Conservation (phyloP, 2,329 filamentous ascomycete species). For the Alternaria atra region DNA sequence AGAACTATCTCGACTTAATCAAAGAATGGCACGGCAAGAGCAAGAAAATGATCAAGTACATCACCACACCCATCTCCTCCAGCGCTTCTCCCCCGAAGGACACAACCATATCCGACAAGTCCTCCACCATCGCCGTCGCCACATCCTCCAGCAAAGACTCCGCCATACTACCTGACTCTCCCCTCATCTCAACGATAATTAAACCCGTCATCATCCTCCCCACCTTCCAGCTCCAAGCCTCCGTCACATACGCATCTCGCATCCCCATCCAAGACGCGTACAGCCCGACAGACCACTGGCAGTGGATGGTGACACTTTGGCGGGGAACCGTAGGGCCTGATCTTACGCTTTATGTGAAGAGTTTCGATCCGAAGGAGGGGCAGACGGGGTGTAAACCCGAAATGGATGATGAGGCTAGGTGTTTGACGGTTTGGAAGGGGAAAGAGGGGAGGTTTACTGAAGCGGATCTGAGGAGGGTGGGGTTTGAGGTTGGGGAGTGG, state of each 20-base stretch:
- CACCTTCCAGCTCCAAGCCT: constrained; percentile 80
- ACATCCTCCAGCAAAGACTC: constrained; percentile 28
- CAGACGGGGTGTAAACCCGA: constrained; percentile 51
- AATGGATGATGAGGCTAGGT: constrained; percentile 52
- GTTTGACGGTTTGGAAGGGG: constrained; percentile 50
- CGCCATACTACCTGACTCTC: constrained; percentile 19
- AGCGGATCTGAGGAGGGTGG: constrained; percentile 73
- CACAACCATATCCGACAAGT: constrained; percentile 22
- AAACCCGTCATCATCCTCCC: constrained; percentile 79
- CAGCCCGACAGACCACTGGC: constrained; percentile 89
- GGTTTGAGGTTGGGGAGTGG: constrained; percentile 90
- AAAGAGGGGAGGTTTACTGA: constrained; percentile 50
- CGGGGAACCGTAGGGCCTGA: constrained; percentile 85
- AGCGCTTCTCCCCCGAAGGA: constrained; percentile 5
- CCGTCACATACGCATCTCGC: constrained; percentile 76
- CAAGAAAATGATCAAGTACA: constrained; percentile 70
- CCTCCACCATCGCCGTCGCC: constrained; percentile 15
- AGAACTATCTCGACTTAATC: constrained; percentile 73
- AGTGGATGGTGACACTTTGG: constrained; percentile 96
- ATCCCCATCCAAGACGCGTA: constrained; percentile 82
- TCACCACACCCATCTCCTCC: constrained; percentile 50
- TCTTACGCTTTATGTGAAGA: constrained; percentile 73
- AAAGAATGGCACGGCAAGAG: constrained; percentile 79
- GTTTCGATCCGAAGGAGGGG: constrained; percentile 39
- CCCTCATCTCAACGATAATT: constrained; percentile 10